Evolutionary conservation across 2,329 filamentous ascomycete species (phyloP).

Genomic region (Diaporthe sp.): DNA sequence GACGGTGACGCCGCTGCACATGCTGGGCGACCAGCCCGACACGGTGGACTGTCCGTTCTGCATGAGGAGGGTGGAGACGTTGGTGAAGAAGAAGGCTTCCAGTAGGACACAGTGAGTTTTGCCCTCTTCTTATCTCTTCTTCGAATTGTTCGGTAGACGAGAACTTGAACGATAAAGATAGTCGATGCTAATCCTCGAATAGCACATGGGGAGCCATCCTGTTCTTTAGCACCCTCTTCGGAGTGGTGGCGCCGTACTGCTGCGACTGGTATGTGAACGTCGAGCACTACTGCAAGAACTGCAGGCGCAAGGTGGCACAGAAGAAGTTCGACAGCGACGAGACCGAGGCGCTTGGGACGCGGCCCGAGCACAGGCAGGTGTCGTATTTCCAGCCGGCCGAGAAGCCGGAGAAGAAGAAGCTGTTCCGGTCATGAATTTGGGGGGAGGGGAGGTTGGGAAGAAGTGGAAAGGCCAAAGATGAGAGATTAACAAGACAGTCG

Average conservation of each 20-base stretch:
- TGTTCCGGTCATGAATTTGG: neutral
- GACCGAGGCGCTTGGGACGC: conserved; percentile 14
- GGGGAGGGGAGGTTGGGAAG: too few species aligned
- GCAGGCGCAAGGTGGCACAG: conserved; percentile 25
- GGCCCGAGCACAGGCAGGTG: neutral
- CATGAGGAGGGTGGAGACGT: conserved; percentile 28
- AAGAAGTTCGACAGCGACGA: neutral
- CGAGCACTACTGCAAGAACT: conserved; percentile 28
- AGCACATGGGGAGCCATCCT: neutral
- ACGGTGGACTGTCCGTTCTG: conserved; percentile 26
- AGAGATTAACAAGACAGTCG: neutral
- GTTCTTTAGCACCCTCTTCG: conserved; percentile 11
- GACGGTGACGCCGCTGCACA: conserved; percentile 23
- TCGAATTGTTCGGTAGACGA: neutral
- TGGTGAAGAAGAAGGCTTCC: conserved; percentile 20
- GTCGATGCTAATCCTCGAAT: neutral
- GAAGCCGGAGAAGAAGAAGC: neutral
- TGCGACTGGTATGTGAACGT: conserved; percentile 18
- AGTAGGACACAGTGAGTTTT: conserved; percentile 10
- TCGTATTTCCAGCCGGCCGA: conserved; percentile 12
- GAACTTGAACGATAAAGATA: neutral
- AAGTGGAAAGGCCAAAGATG: too few species aligned
- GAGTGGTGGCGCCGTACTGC: conserved; percentile 9
- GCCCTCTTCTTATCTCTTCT: neutral
- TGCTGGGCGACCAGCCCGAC: conserved; percentile 25